Percentiles rank a stretch among this genome's conserved stretches.
Evolutionary conservation across 1,139 yeast genomes (phyloP).

Genomic region (Yamadazyma blattariae): DNA sequence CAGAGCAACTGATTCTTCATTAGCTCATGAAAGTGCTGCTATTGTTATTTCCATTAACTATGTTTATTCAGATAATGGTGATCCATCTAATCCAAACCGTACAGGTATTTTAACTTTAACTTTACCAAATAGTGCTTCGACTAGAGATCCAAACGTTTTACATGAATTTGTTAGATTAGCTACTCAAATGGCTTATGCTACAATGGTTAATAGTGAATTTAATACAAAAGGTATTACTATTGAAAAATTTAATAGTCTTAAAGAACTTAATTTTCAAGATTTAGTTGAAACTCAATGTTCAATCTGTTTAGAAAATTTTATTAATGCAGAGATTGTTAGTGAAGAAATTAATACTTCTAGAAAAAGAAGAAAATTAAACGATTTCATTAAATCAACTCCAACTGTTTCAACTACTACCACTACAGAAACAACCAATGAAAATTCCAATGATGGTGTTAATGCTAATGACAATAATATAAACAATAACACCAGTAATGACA

Average conservation of each 20-base stretch:
- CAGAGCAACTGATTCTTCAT: neutral
- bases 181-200: conserved; percentile 65
- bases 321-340: conserved; percentile 1
- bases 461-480: too few relatives aligned
- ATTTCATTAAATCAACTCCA: neutral
- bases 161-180: conserved; percentile 63
- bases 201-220: conserved; percentile 44
- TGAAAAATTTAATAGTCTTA: conserved; percentile 50
- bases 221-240: conserved; percentile 49
- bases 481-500: neutral
- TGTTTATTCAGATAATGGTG: conserved; percentile 42
- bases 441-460: too few relatives aligned
- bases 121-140: conserved; percentile 61
- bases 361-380: conserved; percentile 10
- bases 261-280: conserved; percentile 28
- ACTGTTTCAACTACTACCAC: neutral
- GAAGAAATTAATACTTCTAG: neutral
- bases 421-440: neutral
- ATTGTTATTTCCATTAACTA: conserved; percentile 46
- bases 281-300: conserved; percentile 46
- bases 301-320: conserved; percentile 64
- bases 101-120: conserved; percentile 59
- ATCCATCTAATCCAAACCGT: conserved; percentile 40
- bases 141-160: conserved; percentile 50
- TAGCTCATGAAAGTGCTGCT: conserved; percentile 15